Evolutionary conservation across 495 filamentous ascomycete genomes (phyloP).

Genomic region (Penicillium coprophilum): DNA sequence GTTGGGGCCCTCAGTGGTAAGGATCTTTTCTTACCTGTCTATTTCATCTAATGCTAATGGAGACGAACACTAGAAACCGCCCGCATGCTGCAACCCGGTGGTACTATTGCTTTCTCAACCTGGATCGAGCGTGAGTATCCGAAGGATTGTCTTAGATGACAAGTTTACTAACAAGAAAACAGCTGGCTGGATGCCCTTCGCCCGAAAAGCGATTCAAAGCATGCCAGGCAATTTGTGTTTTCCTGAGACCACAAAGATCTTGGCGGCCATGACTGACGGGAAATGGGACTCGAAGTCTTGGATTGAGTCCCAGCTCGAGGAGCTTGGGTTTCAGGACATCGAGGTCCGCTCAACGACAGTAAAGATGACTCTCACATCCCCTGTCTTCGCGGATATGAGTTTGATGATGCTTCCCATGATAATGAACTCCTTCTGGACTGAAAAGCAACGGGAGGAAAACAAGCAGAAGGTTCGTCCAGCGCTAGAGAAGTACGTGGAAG

Average conservation of each 20-base stretch:
- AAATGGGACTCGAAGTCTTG: conserved; percentile 34
- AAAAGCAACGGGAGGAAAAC: conserved; percentile 29
- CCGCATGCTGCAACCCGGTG: conserved; percentile 39
- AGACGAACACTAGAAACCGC: conserved; percentile 27
- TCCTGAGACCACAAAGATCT: conserved; percentile 30
- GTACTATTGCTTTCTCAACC: conserved; percentile 35
- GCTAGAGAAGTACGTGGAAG: conserved; percentile 33
- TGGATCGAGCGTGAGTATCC: conserved; percentile 39
- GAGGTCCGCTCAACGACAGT: conserved; percentile 25
- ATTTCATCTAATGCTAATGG: background rate
- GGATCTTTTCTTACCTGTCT: background rate
- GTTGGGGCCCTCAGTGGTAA: conserved; percentile 35
- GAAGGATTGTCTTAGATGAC: no score
- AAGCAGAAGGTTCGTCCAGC: conserved; percentile 24
- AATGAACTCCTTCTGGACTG: conserved; percentile 33
- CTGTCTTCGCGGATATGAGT: conserved; percentile 33
- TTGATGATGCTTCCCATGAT: conserved; percentile 31
- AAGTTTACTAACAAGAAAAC: conserved; percentile 12
- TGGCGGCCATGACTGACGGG: conserved; percentile 20
- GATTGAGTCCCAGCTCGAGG: conserved; percentile 32
- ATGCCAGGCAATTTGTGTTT: conserved; percentile 31
- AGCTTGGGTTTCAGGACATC: conserved; percentile 33
- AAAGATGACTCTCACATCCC: conserved; percentile 19
- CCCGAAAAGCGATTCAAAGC: conserved; percentile 26
- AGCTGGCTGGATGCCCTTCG: conserved; percentile 35